Percentiles rank a stretch among this genome's conserved stretches.
Conservation (phyloP, 306 rosid genomes). For the Rosa multiflora region DNA sequence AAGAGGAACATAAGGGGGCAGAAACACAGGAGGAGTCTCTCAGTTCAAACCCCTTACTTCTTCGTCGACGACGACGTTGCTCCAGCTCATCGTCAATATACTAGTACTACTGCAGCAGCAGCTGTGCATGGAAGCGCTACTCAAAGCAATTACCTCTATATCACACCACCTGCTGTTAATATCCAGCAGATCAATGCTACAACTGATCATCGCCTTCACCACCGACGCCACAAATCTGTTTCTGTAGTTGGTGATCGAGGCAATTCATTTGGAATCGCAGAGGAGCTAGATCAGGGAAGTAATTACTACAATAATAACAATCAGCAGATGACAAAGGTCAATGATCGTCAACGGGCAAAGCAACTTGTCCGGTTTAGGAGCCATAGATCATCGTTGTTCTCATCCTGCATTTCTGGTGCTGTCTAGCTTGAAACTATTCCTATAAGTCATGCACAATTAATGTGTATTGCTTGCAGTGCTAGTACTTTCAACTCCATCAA, state of each 20-base stretch:
- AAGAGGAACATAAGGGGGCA: slow-evolving; percentile 23
- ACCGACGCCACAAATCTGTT: slow-evolving; percentile 13
- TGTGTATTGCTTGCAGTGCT: not conserved
- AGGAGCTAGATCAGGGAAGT: not conserved
- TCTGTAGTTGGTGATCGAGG: slow-evolving; percentile 1
- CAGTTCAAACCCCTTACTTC: slow-evolving; percentile 9
- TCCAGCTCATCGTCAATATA: not conserved
- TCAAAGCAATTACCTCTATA: slow-evolving; percentile 1
- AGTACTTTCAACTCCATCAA: not conserved
- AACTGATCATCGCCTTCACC: not conserved
- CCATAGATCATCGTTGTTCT: slow-evolving; percentile 14
- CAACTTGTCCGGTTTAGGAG: slow-evolving; percentile 19
- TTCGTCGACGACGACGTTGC: slow-evolving; percentile 7
- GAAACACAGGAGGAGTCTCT: slow-evolving; percentile 19
- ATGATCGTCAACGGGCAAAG: not conserved
- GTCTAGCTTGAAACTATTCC: not conserved
- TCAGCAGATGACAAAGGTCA: not conserved
- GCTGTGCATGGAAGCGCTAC: not conserved
- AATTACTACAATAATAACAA: not conserved
- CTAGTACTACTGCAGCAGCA: not conserved
- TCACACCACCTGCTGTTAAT: slow-evolving; percentile 10
- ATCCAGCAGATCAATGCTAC: not conserved
- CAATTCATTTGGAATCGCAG: not conserved
- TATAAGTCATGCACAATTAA: not conserved
- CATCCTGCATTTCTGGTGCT: slow-evolving; percentile 9